Evolutionary conservation across 75 land plant species (phyloP).

Genomic region (Sequoia sempervirens): DNA sequence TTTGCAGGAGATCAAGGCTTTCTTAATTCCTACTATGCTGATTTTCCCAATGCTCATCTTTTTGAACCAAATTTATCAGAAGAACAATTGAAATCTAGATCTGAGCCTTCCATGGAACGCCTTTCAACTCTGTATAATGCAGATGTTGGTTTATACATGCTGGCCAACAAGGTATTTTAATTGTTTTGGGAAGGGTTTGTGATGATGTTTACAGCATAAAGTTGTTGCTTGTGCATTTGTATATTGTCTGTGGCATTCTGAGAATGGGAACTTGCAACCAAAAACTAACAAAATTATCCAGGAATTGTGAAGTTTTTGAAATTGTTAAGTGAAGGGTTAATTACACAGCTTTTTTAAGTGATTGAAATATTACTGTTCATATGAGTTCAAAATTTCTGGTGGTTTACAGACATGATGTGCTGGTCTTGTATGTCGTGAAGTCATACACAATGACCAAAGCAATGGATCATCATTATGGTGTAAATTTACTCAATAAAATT

Average conservation of each 20-base stretch:
- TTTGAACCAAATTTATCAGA: slow-evolving; percentile 71
- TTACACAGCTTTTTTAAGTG: neutral
- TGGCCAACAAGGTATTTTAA: slow-evolving; percentile 84
- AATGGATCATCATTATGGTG: neutral
- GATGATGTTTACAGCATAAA: neutral
- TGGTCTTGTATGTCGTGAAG: neutral
- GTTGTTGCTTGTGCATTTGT: neutral
- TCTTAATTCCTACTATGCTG: slow-evolving; percentile 83
- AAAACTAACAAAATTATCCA: neutral
- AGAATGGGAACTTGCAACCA: neutral
- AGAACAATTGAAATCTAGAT: slow-evolving; percentile 51
- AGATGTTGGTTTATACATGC: slow-evolving; percentile 96
- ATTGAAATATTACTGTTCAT: neutral
- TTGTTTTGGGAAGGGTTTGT: neutral
- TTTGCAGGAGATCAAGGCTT: slow-evolving; percentile 94
- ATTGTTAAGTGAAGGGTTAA: neutral
- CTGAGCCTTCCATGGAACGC: slow-evolving; percentile 76
- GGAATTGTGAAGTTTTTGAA: neutral
- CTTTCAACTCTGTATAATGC: slow-evolving; percentile 98
- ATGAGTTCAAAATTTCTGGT: neutral
- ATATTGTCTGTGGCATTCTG: neutral
- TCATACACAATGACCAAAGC: neutral
- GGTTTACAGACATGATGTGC: neutral
- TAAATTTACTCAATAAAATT: neutral
- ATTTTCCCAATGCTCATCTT: slow-evolving; percentile 84